Evolutionary conservation across 306 rosid species (phyloP).

Genomic region (Cucumis melo): DNA sequence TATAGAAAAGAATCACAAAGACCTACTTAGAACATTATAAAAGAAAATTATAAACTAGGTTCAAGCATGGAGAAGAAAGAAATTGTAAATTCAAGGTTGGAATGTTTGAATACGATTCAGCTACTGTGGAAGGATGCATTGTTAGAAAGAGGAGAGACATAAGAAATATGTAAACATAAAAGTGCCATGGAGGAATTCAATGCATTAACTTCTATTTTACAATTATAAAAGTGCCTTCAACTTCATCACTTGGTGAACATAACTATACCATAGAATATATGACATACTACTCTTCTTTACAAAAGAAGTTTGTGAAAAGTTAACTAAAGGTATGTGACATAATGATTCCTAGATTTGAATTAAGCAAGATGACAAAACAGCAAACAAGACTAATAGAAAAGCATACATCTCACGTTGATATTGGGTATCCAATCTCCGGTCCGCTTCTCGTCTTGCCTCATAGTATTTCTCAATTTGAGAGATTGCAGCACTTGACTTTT

Average conservation of each 20-base stretch:
- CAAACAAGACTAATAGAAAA: background rate
- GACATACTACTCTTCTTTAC: background rate
- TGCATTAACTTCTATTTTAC: background rate
- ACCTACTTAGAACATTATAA: background rate
- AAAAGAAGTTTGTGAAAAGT: background rate
- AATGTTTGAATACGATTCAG: background rate
- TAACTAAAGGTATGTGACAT: background rate
- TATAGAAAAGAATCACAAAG: background rate
- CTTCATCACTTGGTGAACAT: background rate
- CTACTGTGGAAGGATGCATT: no score
- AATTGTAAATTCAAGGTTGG: background rate
- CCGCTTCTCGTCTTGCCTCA: conserved; percentile 67
- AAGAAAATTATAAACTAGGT: background rate
- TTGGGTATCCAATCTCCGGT: conserved; percentile 64
- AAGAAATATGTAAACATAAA: background rate
- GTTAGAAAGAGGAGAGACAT: no score
- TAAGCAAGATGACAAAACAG: background rate
- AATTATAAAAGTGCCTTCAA: background rate
- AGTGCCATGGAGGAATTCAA: background rate
- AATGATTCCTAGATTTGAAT: background rate
- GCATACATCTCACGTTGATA: conserved; percentile 76
- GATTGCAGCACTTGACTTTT: conserved; percentile 41
- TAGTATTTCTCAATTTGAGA: conserved; percentile 49
- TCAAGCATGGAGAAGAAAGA: background rate
- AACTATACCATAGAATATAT: background rate